phyloP scores from a whole-genome alignment of 1,139 yeast genomes.

The Pneumocystis canis region DNA sequence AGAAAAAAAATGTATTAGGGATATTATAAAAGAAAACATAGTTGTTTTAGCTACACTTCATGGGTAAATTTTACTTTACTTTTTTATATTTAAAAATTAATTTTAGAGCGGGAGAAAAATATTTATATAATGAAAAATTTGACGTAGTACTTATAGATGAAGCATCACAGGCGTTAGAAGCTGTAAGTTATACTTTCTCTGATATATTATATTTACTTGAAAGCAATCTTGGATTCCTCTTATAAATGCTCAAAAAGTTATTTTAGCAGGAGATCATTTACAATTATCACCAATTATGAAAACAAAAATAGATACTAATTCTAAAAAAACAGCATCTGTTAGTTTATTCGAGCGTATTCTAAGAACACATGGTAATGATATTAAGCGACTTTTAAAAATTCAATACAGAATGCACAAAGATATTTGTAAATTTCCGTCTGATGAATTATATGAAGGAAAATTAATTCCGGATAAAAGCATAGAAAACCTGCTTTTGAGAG shows the following conservation, averaged over 20 bases:
- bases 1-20: conserved; percentile 49
- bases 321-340: background rate
- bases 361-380: conserved; percentile 33
- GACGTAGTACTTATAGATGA: conserved; percentile 85
- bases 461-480: conserved; percentile 53
- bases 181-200: conserved; percentile 22
- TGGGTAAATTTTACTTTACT: conserved; percentile 44
- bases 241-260: conserved; percentile 44
- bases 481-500: conserved; percentile 37
- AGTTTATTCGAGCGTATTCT: conserved; percentile 75
- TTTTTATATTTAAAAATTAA: conserved; percentile 37
- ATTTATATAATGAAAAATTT: conserved; percentile 34
- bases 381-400: conserved; percentile 44
- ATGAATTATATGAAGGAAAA: conserved; percentile 45
- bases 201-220: background rate
- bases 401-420: conserved; percentile 77
- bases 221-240: conserved; percentile 87
- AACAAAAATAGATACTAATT: conserved; percentile 22
- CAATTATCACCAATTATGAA: conserved; percentile 48
- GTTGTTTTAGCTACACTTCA: conserved; percentile 76
- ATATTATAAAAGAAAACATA: conserved; percentile 43
- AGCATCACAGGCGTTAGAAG: conserved; percentile 85
- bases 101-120: conserved; percentile 27
- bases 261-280: conserved; percentile 53
- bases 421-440: conserved; percentile 71